Evolutionary conservation across 192 early-diverging fungal species (phyloP), one percentile per base, ranked within the genome.

Genomic region (Coemansia sp.): DNA sequence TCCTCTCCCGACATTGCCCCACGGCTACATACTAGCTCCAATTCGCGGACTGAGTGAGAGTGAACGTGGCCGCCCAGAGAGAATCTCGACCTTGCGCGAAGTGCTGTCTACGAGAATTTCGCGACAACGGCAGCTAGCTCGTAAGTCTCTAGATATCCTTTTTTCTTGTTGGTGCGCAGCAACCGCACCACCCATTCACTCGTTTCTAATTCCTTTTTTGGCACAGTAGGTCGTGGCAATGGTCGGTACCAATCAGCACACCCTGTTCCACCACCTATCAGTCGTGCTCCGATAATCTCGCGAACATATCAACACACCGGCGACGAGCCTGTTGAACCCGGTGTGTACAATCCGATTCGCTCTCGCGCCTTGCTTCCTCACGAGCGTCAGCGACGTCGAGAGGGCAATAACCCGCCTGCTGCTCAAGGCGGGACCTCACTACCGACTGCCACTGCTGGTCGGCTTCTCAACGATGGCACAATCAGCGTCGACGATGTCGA

Each of bases 401-500:
- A 56, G 35, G 53, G 17, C 29, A 27, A 14, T 7, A 33, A 33
- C 50, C 3, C 50, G 14, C 6, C 50, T 33, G 50, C 15, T 15
- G 21, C 9, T 19, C 27, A 27, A 8, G 26, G 27, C 8, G 50
- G n/a, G n/a, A n/a, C 4, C 29, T 8, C 50, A 17, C 50, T 33
- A 27, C 50, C 50, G 4, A 17, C 50, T n/a, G 29, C 38, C 39
- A 19, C 27, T 7, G 50, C 50, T 32, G 50, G 50, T 0, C 50
- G 3, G 53, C 67, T 1, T 27, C 29, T 53, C 8, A 27, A 14
- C 27, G 75, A 78, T 24, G 75, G 75, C 34, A 10, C 75, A 15
- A 68, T 78, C 11, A 69, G 71, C 33, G 75, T 78, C 3, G 75
- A 72, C 22, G 69, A 65, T 2, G 75, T 78, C 14, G 75, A 72